A percentile compares a stretch with the other conserved stretches of the same genome.
phyloP scores from a whole-genome alignment of 768 basidiomycete genomes.

The Auriculariales sp. region DNA sequence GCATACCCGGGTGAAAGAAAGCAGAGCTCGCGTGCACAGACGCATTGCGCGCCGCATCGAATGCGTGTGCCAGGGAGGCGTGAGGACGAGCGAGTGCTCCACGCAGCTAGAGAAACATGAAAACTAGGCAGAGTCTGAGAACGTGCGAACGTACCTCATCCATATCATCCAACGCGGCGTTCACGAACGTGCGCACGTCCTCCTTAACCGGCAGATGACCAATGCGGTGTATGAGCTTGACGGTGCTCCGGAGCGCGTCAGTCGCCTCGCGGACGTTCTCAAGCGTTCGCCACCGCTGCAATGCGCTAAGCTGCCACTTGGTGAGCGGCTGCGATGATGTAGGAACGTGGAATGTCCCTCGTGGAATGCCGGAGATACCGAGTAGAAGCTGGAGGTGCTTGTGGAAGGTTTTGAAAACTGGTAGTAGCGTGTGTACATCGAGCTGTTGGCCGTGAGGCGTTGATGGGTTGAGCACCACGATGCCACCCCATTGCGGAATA shows the following conservation, averaged over 20 bases:
- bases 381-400: conserved; percentile 67
- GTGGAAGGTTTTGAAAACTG: conserved; percentile 49
- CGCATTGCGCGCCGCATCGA: conserved; percentile 54
- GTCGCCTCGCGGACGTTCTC: conserved; percentile 55
- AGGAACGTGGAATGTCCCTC: conserved; percentile 7
- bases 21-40: conserved; percentile 30
- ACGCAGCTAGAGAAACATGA: no score
- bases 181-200: conserved; percentile 60
- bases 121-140: no score
- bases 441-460: conserved; percentile 9
- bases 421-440: conserved; percentile 22
- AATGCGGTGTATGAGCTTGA: conserved; percentile 72
- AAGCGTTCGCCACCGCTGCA: conserved; percentile 51
- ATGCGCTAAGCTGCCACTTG: conserved; percentile 70
- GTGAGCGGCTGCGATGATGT: conserved; percentile 45
- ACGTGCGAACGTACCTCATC: conserved; percentile 62
- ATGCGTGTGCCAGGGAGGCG: conserved; percentile 58
- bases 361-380: conserved; percentile 54
- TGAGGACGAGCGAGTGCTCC: conserved; percentile 38
- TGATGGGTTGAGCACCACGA: conserved; percentile 59
- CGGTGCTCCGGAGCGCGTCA: conserved; percentile 70
- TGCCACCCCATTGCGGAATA: conserved; percentile 87
- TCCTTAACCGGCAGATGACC: conserved; percentile 83
- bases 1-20: conserved; percentile 94
- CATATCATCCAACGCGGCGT: conserved; percentile 53